A percentile compares a stretch with the other conserved stretches of the same genome.
These are phyloP conservation scores for Saccharomyces hybrid DNA, from an alignment of 1,139 yeast species.

Conservation along the genomic window DNA sequence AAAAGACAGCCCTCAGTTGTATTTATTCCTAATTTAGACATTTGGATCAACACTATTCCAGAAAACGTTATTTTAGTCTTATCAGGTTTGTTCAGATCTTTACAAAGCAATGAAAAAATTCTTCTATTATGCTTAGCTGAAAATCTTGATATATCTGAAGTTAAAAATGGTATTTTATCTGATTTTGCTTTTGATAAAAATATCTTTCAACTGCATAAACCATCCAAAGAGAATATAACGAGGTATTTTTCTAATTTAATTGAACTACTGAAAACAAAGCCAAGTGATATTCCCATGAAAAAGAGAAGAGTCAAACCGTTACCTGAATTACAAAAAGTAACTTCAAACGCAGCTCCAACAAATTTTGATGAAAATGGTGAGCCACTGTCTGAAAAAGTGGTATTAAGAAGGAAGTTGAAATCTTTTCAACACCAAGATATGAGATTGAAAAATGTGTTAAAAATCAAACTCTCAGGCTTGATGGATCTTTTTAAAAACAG, in stretches of 20 bases:
- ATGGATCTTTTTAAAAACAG: slow-evolving; percentile 85
- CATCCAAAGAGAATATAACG: slow-evolving; percentile 40
- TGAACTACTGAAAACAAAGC: slow-evolving; percentile 56
- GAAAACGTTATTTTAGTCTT: slow-evolving; percentile 67
- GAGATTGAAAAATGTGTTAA: slow-evolving; percentile 73
- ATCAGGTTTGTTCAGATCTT: slow-evolving; percentile 57
- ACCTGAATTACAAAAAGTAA: slow-evolving; percentile 39
- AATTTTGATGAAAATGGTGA: slow-evolving; percentile 21
- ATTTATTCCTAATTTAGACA: slow-evolving; percentile 75
- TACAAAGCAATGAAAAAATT: slow-evolving; percentile 67
- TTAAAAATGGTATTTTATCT: slow-evolving; percentile 4
- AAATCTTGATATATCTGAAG: slow-evolving; percentile 23
- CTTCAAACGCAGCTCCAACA: slow-evolving; percentile 18
- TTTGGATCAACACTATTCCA: slow-evolving; percentile 66
- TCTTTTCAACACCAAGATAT: slow-evolving; percentile 66
- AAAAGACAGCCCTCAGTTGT: slow-evolving; percentile 86
- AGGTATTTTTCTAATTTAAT: slow-evolving; percentile 49
- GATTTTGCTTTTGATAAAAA: slow-evolving; percentile 38
- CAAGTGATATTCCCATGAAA: slow-evolving; percentile 43
- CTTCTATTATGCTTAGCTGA: slow-evolving; percentile 75
- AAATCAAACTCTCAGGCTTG: slow-evolving; percentile 75
- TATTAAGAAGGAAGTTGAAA: slow-evolving; percentile 33
- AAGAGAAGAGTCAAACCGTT: slow-evolving; percentile 35
- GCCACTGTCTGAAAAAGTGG: slow-evolving; percentile 21
- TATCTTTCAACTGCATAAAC: slow-evolving; percentile 40